Evolutionary conservation across 257 asterid genomes (phyloP).

Genomic region (Echites panduratus): DNA sequence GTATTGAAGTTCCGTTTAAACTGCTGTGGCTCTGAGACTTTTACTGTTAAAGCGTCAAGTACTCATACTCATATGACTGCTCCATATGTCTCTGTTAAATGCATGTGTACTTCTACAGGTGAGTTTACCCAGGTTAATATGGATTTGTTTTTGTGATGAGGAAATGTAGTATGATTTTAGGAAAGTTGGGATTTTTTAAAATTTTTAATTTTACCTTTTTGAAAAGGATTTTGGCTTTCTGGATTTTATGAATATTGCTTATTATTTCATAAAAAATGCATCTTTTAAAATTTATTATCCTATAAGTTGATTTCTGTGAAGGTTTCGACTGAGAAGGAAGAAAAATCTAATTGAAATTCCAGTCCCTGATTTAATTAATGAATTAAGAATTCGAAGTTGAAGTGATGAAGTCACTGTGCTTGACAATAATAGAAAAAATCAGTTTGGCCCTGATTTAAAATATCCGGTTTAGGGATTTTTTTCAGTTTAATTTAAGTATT

Average conservation of each 20-base stretch:
- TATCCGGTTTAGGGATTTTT: not conserved
- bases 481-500: not conserved
- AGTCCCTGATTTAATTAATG: not conserved
- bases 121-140: conserved; percentile 14
- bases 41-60: conserved; percentile 10
- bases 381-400: not conserved
- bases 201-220: no score
- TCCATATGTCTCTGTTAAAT: conserved; percentile 49
- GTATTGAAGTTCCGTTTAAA: conserved; percentile 42
- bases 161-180: not conserved
- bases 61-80: conserved; percentile 18
- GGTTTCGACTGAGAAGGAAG: not conserved
- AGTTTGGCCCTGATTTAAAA: not conserved
- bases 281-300: not conserved
- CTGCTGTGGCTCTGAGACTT: conserved; percentile 27
- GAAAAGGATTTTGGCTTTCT: not conserved
- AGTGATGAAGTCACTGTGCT: no score
- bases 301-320: no score
- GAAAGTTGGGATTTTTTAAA: not conserved
- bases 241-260: not conserved
- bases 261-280: not conserved
- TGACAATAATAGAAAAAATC: not conserved
- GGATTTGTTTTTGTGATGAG: not conserved
- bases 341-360: not conserved
- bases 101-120: conserved; percentile 61